Conservation (phyloP, 1,284 basidiomycete species). For the Ceratobasidium sp. region DNA sequence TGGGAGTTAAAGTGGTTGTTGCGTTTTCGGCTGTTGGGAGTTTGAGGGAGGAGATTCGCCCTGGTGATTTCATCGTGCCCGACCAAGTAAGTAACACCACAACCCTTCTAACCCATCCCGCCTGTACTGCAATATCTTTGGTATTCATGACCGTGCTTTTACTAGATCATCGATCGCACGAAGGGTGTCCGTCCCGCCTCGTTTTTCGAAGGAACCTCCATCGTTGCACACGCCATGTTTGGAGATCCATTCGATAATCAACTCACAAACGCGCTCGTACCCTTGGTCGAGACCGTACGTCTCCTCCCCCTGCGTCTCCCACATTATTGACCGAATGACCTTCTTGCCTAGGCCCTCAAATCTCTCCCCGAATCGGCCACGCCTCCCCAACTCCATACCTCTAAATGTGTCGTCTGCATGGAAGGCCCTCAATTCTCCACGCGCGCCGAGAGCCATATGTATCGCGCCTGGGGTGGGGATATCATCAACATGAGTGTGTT, state of each 20-base stretch:
- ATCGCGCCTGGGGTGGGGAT: constrained; percentile 92
- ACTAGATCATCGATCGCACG: constrained; percentile 95
- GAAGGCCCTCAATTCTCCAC: constrained; percentile 97
- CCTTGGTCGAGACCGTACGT: constrained; percentile 70
- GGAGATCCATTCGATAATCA: constrained; percentile 88
- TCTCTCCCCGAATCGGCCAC: constrained; percentile 27
- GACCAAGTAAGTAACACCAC: constrained; percentile 73
- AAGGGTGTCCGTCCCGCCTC: constrained; percentile 89
- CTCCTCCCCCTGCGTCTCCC: neutral
- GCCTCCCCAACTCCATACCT: constrained; percentile 71
- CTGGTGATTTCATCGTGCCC: constrained; percentile 91
- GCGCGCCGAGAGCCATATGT: constrained; percentile 95
- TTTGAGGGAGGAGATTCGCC: constrained; percentile 94
- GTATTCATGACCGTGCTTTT: too few relatives aligned
- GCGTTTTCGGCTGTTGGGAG: constrained; percentile 98
- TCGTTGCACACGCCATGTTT: constrained; percentile 95
- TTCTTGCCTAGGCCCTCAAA: constrained; percentile 17
- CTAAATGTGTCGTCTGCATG: constrained; percentile 95
- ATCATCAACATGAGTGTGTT: constrained; percentile 97
- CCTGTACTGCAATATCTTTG: too few relatives aligned
- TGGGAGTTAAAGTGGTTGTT: constrained; percentile 90
- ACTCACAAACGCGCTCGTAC: constrained; percentile 78
- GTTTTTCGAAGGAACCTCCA: constrained; percentile 85
- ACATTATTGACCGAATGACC: too few relatives aligned
- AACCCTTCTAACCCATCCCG: too few relatives aligned